Evolutionary conservation across 139 green algal species (phyloP).

Genomic region (Chloropicon primus): DNA sequence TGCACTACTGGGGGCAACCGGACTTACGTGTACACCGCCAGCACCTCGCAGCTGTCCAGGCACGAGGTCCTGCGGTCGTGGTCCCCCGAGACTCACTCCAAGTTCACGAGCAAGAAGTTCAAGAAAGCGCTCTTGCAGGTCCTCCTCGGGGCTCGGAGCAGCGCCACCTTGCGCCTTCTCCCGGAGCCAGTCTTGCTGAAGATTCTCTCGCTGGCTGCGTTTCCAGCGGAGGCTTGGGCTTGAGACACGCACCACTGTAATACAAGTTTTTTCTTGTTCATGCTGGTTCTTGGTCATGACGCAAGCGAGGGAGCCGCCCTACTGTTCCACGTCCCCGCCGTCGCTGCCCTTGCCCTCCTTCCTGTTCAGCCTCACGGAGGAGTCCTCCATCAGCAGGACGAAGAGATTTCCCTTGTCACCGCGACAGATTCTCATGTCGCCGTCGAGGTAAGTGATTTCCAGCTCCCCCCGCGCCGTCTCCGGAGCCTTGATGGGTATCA

Average conservation of each 20-base stretch:
- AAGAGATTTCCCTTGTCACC: constrained; percentile 45
- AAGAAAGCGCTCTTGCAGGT: background rate
- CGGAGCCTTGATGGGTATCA: constrained; percentile 56
- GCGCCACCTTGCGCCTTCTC: background rate
- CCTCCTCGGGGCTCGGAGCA: background rate
- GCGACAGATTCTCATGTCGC: constrained; percentile 45
- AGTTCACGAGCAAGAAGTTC: background rate
- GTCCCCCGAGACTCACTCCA: background rate
- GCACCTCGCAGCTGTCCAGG: background rate
- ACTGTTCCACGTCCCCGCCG: no score
- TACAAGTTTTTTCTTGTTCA: no score
- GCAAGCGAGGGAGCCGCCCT: no score
- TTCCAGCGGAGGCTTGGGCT: background rate
- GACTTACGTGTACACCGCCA: background rate
- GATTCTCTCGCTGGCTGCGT: background rate
- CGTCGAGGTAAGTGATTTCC: constrained; percentile 55
- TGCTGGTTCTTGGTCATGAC: no score
- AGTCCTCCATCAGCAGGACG: constrained; percentile 14
- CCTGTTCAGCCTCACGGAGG: background rate
- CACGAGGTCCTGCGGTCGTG: background rate
- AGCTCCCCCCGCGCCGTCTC: constrained; percentile 25
- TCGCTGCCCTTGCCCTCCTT: no score
- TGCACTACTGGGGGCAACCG: background rate
- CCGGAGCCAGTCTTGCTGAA: background rate
- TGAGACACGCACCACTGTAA: no score